Evolutionary conservation across 345 rosid species (phyloP).

Genomic region (Hibiscus syriacus): DNA sequence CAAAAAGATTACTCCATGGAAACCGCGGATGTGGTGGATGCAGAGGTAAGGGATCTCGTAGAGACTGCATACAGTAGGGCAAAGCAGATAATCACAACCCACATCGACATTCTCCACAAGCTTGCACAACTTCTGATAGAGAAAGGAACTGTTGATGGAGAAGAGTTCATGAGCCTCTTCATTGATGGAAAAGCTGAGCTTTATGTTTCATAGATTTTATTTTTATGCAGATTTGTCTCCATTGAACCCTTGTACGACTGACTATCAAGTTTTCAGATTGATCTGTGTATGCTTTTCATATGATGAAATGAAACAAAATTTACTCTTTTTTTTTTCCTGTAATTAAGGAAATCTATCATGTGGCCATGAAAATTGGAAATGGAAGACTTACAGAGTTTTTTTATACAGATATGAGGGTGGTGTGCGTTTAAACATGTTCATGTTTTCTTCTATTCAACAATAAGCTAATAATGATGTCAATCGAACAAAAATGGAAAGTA

Average conservation of each 20-base stretch:
- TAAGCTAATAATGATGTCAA: too few species aligned
- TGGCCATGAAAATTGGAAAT: background rate
- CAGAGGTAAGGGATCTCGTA: conserved; percentile 85
- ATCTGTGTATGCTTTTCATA: background rate
- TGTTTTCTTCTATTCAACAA: too few species aligned
- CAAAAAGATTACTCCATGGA: conserved; percentile 99
- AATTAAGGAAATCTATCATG: background rate
- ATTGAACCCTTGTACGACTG: background rate
- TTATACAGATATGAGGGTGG: too few species aligned
- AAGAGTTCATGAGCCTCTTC: conserved; percentile 98
- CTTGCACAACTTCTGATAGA: conserved; percentile 86
- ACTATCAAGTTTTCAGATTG: background rate
- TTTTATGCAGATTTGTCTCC: too few species aligned
- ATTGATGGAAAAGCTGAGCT: conserved; percentile 95
- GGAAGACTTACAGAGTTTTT: too few species aligned
- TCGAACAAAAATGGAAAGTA: too few species aligned
- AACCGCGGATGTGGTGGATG: conserved; percentile 86
- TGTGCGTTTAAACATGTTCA: too few species aligned
- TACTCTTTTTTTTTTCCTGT: background rate
- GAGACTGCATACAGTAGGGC: conserved; percentile 76
- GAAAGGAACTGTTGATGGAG: conserved; percentile 95
- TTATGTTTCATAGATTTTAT: conserved; percentile 27
- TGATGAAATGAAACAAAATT: background rate
- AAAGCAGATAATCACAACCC: conserved; percentile 57
- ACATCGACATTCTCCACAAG: conserved; percentile 72